Conservation (phyloP, 106 monocot genomes). For the Apostasia shenzhenica region DNA sequence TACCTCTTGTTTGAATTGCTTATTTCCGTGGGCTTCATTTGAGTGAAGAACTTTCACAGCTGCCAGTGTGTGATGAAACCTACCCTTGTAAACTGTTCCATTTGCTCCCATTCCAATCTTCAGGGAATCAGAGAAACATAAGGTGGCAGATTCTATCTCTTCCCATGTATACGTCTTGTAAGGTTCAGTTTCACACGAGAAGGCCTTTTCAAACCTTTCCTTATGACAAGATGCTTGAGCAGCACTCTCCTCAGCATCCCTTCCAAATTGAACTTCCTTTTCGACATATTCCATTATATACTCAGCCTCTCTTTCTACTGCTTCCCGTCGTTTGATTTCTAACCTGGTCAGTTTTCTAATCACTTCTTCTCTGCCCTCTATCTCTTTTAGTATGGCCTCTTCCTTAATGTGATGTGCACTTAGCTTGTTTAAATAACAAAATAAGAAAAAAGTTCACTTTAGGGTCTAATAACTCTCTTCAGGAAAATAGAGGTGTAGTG, state of each 20-base stretch:
- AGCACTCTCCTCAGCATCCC: slow-evolving; percentile 27
- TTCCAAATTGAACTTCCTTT: slow-evolving; percentile 30
- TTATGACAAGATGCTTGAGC: slow-evolving; percentile 32
- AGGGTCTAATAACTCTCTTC: background rate
- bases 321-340: slow-evolving; percentile 45
- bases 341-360: slow-evolving; percentile 21
- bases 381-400: slow-evolving; percentile 36
- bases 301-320: slow-evolving; percentile 35
- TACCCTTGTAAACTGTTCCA: slow-evolving; percentile 83
- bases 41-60: slow-evolving; percentile 74
- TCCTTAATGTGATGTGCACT: slow-evolving; percentile 28
- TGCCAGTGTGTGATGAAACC: slow-evolving; percentile 53
- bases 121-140: slow-evolving; percentile 41
- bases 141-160: slow-evolving; percentile 67
- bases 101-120: slow-evolving; percentile 66
- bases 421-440: slow-evolving; percentile 33
- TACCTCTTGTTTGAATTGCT: slow-evolving; percentile 91
- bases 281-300: slow-evolving; percentile 24
- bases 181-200: slow-evolving; percentile 9
- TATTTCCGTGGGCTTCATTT: slow-evolving; percentile 35
- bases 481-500: background rate
- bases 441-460: background rate
- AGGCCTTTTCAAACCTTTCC: slow-evolving; percentile 16
- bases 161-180: slow-evolving; percentile 64
- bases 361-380: slow-evolving; percentile 25